phyloP scores from a whole-genome alignment of 768 basidiomycete genomes.

The Panus rudis region DNA sequence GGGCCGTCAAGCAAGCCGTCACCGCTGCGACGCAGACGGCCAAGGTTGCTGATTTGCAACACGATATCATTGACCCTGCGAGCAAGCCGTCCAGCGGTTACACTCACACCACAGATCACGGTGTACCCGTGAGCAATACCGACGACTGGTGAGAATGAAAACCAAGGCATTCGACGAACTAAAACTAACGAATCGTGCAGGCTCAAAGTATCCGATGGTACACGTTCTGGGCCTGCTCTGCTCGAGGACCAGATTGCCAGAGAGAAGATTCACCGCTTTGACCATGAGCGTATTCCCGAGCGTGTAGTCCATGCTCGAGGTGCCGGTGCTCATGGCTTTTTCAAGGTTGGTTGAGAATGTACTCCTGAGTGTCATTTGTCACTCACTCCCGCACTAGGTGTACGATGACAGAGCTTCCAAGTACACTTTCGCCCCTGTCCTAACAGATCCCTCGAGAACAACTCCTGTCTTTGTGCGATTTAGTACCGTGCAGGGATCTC shows the following conservation, averaged over 20 bases:
- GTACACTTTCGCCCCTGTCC: constrained; percentile 60
- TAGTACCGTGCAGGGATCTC: constrained; percentile 76
- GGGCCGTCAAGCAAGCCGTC: constrained; percentile 17
- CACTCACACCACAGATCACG: constrained; percentile 54
- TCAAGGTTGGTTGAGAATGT: constrained; percentile 33
- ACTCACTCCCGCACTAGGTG: constrained; percentile 24
- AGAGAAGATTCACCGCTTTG: constrained; percentile 74
- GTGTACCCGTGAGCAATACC: constrained; percentile 50
- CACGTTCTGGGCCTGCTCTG: constrained; percentile 56
- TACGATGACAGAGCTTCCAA: constrained; percentile 61
- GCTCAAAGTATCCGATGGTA: constrained; percentile 44
- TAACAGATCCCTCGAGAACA: constrained; percentile 64
- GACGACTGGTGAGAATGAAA: constrained; percentile 49
- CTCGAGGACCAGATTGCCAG: constrained; percentile 69
- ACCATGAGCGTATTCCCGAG: constrained; percentile 83
- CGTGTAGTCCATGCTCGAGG: constrained; percentile 68
- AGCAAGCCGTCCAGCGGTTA: constrained; percentile 13
- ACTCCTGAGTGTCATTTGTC: background rate
- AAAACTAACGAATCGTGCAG: constrained; percentile 24
- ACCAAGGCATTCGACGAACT: background rate
- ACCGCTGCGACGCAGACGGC: constrained; percentile 17
- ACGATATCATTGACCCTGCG: constrained; percentile 26
- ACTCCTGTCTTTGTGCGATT: constrained; percentile 82
- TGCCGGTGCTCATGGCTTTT: constrained; percentile 76
- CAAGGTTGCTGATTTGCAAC: constrained; percentile 22